phyloP scores from a whole-genome alignment of 257 asterid species.

The Marsdenia floribunda region DNA sequence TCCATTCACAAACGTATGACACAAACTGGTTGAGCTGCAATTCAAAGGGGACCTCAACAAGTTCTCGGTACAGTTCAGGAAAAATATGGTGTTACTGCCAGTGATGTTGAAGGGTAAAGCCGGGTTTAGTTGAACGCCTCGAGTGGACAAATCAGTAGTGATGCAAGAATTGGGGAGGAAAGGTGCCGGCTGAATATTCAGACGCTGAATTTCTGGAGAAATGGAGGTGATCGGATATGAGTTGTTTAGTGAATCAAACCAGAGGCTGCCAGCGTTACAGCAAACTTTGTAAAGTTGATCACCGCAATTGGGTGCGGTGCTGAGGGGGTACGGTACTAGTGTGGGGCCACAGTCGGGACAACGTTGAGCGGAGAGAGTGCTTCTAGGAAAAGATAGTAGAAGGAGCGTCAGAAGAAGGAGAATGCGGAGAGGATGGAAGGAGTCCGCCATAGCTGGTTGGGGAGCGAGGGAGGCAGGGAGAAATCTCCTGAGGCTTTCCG shows the following conservation, averaged over 20 bases:
- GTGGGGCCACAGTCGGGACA: conserved; percentile 73
- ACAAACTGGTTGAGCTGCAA: conserved; percentile 60
- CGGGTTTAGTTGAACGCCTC: conserved; percentile 62
- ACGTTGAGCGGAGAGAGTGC: conserved; percentile 34
- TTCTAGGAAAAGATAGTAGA: conserved; percentile 33
- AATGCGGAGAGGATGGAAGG: conserved; percentile 13
- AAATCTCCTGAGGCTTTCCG: background rate
- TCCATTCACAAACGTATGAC: conserved; percentile 59
- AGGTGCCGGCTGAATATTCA: conserved; percentile 52
- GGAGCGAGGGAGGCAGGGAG: background rate
- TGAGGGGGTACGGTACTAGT: conserved; percentile 75
- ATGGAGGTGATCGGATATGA: conserved; percentile 63
- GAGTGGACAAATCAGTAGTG: conserved; percentile 52
- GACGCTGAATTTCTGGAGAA: conserved; percentile 48
- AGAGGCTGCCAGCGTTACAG: conserved; percentile 43
- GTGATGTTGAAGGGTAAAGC: conserved; percentile 80
- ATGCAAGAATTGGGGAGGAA: conserved; percentile 62
- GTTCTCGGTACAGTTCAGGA: conserved; percentile 46
- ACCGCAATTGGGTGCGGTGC: conserved; percentile 72
- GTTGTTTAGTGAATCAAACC: conserved; percentile 60
- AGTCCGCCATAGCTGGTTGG: conserved; percentile 17
- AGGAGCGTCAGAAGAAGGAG: conserved; percentile 26
- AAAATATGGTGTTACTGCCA: conserved; percentile 67
- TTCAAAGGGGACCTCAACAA: conserved; percentile 46
- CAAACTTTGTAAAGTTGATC: conserved; percentile 60